phyloP scores from a whole-genome alignment of 164 flowering plant species.

The Vitis labrusca region DNA sequence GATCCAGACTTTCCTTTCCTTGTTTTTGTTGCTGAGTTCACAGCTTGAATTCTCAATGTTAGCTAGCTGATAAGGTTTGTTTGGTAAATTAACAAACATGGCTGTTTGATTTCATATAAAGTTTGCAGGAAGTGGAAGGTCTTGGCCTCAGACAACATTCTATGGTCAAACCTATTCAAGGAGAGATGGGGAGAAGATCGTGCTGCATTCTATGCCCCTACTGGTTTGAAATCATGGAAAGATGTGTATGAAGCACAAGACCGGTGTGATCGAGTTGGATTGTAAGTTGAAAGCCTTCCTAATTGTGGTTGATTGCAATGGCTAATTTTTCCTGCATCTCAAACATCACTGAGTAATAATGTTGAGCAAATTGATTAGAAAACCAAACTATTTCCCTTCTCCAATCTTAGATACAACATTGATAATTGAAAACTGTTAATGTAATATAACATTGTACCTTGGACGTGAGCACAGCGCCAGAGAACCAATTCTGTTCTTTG shows the following conservation, averaged over 20 bases:
- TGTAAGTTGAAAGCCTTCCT: conserved; percentile 39
- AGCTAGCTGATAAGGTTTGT: not conserved
- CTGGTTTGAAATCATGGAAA: conserved; percentile 61
- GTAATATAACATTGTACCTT: too few relatives aligned
- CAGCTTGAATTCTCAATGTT: not conserved
- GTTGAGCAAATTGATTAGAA: too few relatives aligned
- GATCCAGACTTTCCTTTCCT: not conserved
- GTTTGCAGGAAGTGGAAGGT: conserved; percentile 83
- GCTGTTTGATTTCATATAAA: conserved; percentile 20
- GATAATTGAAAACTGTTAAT: too few relatives aligned
- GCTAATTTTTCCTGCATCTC: too few relatives aligned
- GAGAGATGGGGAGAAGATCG: conserved; percentile 70
- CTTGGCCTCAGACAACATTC: conserved; percentile 48
- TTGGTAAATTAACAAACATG: conserved; percentile 4
- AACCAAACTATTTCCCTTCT: too few relatives aligned
- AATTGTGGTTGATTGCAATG: too few relatives aligned
- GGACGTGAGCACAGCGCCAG: too few relatives aligned
- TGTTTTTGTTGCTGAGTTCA: not conserved
- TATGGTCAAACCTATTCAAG: conserved; percentile 68
- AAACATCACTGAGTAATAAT: too few relatives aligned
- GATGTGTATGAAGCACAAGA: conserved; percentile 66
- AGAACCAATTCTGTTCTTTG: too few relatives aligned
- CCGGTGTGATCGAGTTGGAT: conserved; percentile 74
- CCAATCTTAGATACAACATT: too few relatives aligned
- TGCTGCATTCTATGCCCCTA: conserved; percentile 56